Evolutionary conservation across 805 yeast species (phyloP), one percentile per base, ranked within the genome.

Genomic region (Ogataea dorogensis): DNA sequence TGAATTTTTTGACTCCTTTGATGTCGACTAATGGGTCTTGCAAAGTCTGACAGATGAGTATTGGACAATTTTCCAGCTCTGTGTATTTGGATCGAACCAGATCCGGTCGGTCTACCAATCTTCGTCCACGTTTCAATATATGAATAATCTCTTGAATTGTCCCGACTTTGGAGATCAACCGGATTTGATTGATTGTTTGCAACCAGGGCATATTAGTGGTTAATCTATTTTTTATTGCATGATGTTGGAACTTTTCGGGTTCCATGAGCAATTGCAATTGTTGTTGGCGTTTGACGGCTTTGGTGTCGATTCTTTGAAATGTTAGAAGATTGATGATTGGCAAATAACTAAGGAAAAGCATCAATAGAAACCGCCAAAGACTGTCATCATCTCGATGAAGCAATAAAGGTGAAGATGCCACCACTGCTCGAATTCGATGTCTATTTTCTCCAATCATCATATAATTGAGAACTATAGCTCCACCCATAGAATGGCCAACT

Each of bases 401-500:
- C 22, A 38, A 12, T 30, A 38, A 27, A 5, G 42, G 42, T 3
- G 37, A 27, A 7, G 37, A 32, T 3, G 37, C 16, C 17, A 38
- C 36, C 13, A 27, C 33, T 7, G 12, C 15, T 14, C 36, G 23
- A 21, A 38, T 32, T n/a, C 18, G 18, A 31, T 31, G 26, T 27
- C 37, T 38, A 14, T 24, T 17, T 13, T 19, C 19, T 5, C 42
- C 42, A 4, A 3, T 13, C 32, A 28, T 28, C 42, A 38, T 38
- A 28, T 38, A 38, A 16, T 31, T 23, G 22, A 38, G 33, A 14
- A 38, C 42, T n/a, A 38, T 38, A 8, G 42, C 36, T 7, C 36
- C 42, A 2, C 42, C 42, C 42, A 38, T 38, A 4, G 37, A 38
- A 27, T 32, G 42, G 14, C 42, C 42, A 17, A 38, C 33, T 17